Base-by-base conservation (phyloP, 1,284 basidiomycete genomes). In the Austroboletus niveus region DNA sequence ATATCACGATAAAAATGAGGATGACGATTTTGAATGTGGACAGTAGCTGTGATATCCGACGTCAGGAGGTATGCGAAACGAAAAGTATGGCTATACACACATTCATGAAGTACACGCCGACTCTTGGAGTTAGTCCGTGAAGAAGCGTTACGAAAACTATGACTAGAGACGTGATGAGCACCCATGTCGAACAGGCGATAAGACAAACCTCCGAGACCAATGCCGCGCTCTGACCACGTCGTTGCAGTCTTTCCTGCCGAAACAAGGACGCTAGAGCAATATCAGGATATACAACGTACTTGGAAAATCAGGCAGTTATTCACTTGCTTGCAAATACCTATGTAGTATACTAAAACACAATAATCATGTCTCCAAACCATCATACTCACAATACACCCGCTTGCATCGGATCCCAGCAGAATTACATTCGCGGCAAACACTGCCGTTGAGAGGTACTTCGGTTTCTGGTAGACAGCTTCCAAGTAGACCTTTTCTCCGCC, bases 401-500 rank as follows among this genome's bases (percentile, higher is more conserved):
- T 71, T 0, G 82, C 79, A 2, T 76, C 77, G 60, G 83, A 82
- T 3, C 75, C 75, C 3, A 81, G 69, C 9, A 82, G 49, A 45
- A 81, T 75, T 0, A 75, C 73, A 39, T 78, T 78, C 15, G 66
- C 60, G 1, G 79, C 74, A 51, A 78, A 81, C 20, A 81, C 64
- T 17, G 75, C 67, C 0, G 76, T 78, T 5, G 74, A 75, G 8
- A 82, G 65, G 51, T 72, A 75, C 53, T 66, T 71, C 2, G 80
- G 80, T 39, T 62, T 69, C 32, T 67, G 67, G 55, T 79, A 82
- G 2, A 77, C 68, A 0, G 72, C 75, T 52, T 81, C 78, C 30
- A 82, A 62, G 53, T 83, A 83, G n/a, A 79, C 76, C 57, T 79
- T 79, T 60, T 83, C 80, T 8, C 80, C 81, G 7, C 81, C 80